These are phyloP conservation scores for Candida stauntonica DNA, from an alignment of 805 yeast species.

Conservation along the genomic window DNA sequence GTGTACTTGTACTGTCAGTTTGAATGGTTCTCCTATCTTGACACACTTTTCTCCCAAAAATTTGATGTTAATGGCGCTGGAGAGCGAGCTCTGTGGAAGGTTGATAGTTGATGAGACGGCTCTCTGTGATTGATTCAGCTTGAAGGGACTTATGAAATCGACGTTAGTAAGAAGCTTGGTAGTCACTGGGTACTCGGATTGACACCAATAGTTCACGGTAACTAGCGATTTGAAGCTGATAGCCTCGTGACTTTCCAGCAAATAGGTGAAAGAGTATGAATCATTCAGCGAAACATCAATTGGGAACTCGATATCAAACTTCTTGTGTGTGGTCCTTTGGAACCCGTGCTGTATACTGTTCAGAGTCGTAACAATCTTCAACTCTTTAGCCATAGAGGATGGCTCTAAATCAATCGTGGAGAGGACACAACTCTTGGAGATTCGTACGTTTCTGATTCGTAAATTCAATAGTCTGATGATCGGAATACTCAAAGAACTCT, in stretches of 20 bases:
- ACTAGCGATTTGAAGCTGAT: conserved; percentile 21
- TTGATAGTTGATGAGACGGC: no score
- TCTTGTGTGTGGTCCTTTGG: conserved; percentile 22
- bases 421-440: conserved; percentile 44
- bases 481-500: conserved; percentile 18
- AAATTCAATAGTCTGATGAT: conserved; percentile 39
- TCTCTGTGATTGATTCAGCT: neutral
- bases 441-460: conserved; percentile 42
- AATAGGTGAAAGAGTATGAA: conserved; percentile 26
- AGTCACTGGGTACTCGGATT: conserved; percentile 17
- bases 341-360: conserved; percentile 17
- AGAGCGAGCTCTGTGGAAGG: no score
- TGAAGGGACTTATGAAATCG: conserved; percentile 12
- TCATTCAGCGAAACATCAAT: conserved; percentile 25
- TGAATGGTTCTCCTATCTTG: conserved; percentile 53
- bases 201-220: conserved; percentile 29
- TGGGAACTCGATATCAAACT: conserved; percentile 24
- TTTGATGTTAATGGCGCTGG: conserved; percentile 42
- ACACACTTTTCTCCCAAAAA: conserved; percentile 61
- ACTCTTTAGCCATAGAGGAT: conserved; percentile 35
- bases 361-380: conserved; percentile 15
- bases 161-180: conserved; percentile 19
- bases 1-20: conserved; percentile 62
- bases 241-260: conserved; percentile 20
- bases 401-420: conserved; percentile 46